A percentile compares a stretch with the other conserved stretches of the same genome.
These are phyloP conservation scores for Microcyclospora pomicola DNA, from an alignment of 2,329 filamentous ascomycete species.

Conservation along the genomic window DNA sequence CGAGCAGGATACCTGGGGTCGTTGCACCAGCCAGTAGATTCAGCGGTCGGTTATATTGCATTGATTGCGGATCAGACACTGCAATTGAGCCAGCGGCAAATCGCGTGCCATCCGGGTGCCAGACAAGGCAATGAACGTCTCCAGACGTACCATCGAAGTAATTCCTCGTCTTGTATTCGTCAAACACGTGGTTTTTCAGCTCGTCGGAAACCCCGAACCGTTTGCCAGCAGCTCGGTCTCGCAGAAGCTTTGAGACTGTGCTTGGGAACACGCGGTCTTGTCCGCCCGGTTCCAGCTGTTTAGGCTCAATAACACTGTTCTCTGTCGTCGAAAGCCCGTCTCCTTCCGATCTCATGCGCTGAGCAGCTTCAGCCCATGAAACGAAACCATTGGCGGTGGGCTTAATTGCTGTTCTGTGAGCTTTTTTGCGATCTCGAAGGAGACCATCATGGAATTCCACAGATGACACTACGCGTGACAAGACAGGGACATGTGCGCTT, in stretches of 20 bases:
- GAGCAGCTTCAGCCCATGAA: constrained; percentile 7
- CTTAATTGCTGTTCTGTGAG: not conserved
- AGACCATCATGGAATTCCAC: not conserved
- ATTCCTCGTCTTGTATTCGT: constrained; percentile 30
- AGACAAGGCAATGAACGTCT: constrained; percentile 43
- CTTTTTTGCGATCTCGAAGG: not conserved
- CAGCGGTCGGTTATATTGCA: constrained; percentile 46
- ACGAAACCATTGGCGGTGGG: constrained; percentile 11
- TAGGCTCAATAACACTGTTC: not conserved
- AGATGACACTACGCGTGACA: not conserved
- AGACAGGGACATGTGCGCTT: not conserved
- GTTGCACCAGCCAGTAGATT: constrained; percentile 43
- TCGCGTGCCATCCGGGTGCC: constrained; percentile 39
- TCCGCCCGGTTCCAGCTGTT: not conserved
- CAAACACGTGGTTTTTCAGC: constrained; percentile 20
- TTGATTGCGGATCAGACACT: constrained; percentile 40
- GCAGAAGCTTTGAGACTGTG: constrained; percentile 10
- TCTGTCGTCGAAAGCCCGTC: not conserved
- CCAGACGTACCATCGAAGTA: constrained; percentile 45
- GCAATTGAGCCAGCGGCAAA: constrained; percentile 47
- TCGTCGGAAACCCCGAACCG: constrained; percentile 9
- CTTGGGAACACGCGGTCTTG: constrained; percentile 10
- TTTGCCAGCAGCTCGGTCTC: constrained; percentile 16
- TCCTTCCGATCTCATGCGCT: too few species aligned
- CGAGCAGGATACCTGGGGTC: constrained; percentile 28